Conservation (phyloP, 176 grass and related monocot genomes). For the Elymus sibiricus region DNA sequence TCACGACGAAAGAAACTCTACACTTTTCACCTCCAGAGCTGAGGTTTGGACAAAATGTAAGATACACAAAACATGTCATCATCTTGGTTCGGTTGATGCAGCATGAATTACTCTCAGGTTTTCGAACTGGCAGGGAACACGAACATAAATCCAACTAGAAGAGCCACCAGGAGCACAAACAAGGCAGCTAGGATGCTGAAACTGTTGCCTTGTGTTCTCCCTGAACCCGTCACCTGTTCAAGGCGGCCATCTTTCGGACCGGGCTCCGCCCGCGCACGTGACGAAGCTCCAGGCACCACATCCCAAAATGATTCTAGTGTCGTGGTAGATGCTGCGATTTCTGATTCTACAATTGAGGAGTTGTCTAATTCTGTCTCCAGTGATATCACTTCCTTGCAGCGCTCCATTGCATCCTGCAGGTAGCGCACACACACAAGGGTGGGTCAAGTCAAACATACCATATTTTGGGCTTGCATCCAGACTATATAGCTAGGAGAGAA, state of each 20-base stretch:
- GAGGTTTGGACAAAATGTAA: background rate
- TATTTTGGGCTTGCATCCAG: background rate
- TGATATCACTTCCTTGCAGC: conserved; percentile 86
- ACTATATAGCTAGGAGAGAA: conserved; percentile 8
- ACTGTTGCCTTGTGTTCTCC: conserved; percentile 16
- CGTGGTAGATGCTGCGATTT: conserved; percentile 22
- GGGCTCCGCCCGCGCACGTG: background rate
- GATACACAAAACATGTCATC: background rate
- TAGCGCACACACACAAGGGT: background rate
- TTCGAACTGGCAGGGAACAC: conserved; percentile 9
- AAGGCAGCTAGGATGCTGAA: conserved; percentile 35
- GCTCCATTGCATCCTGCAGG: conserved; percentile 59
- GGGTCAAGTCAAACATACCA: background rate
- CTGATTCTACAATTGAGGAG: conserved; percentile 56
- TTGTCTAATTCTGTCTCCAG: conserved; percentile 42
- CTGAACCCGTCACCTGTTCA: background rate
- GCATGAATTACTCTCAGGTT: background rate
- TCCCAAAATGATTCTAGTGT: conserved; percentile 70
- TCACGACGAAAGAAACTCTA: background rate
- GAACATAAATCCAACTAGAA: conserved; percentile 46
- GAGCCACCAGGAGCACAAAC: conserved; percentile 47
- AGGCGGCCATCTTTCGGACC: background rate
- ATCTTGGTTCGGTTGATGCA: background rate
- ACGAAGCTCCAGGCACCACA: conserved; percentile 41
- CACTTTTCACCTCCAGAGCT: background rate